Base-by-base conservation (phyloP, 345 rosid genomes). In the Sisymbrium altissimum region DNA sequence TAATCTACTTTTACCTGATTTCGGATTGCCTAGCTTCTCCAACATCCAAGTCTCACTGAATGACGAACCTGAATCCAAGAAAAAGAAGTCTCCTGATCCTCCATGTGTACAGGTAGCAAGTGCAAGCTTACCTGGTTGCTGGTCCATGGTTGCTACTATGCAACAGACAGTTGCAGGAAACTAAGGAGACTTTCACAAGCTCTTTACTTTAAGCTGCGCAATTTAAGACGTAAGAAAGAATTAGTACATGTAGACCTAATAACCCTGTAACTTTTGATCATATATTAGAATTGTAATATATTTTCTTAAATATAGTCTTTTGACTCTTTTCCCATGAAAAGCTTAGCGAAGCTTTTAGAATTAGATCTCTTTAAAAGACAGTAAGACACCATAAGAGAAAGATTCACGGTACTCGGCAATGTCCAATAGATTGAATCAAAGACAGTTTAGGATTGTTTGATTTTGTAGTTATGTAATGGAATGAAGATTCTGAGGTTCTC, bases 1-100 rank as follows among this genome's bases (percentile, higher is more conserved):
- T 65, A 68, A 53, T 27, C 17, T 53, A 32, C 43, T 77, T 45
- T 75, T 69, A 66, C 81, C 85, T 1, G 85, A 80, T 80, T 58
- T 75, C 30, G 82, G 84, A 62, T 54, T 62, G 27, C 78, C 82
- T 27, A 66, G 61, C 75, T 76, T 72, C 78, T 65, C 71, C 79
- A 64, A 80, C 69, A 55, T 48, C 40, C 70, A 40, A 27, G 39
- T 81, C 60, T 62, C 88, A 40, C 6, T 15, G 50, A 21, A 36
- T 12, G 72, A 73, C 46, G 78, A 58, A 59, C 58, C 9, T 62
- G 75, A 45, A 17, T 53, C 65, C 36, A 35, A 62, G 61, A 19
- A 41, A 58, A 66, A 18, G 18, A 54, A 76, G 59, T 53, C 65
- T 62, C 43, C 29, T 69, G 75, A 55, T 62, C 48, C 43, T 69